phyloP scores from a whole-genome alignment of 2,329 filamentous ascomycete genomes.

The Alternaria ventricosa region DNA sequence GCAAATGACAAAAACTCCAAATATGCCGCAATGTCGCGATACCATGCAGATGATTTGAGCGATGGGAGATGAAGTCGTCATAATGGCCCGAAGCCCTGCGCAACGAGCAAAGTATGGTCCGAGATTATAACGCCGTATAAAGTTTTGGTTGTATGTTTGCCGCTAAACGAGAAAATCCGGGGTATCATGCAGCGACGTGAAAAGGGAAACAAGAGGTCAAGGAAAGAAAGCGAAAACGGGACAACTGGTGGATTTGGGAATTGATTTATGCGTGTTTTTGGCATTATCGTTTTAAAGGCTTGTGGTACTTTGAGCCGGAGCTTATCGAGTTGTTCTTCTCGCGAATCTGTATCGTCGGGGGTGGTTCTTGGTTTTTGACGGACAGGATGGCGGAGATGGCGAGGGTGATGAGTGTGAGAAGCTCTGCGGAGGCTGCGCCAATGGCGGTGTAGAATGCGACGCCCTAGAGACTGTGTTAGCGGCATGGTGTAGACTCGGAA shows the following conservation, averaged over 20 bases:
- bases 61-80: constrained; percentile 1
- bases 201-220: constrained; percentile 8
- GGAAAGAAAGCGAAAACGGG: background rate
- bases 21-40: constrained; percentile 8
- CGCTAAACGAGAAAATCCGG: constrained; percentile 27
- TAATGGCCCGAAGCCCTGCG: background rate
- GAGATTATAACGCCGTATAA: constrained; percentile 9
- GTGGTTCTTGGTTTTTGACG: constrained; percentile 30
- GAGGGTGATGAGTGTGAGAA: constrained; percentile 42
- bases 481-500: background rate
- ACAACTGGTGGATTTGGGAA: background rate
- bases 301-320: constrained; percentile 25
- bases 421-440: constrained; percentile 40
- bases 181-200: constrained; percentile 36
- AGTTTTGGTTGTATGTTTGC: constrained; percentile 10
- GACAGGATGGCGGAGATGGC: constrained; percentile 38
- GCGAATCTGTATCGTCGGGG: constrained; percentile 32
- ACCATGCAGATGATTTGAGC: constrained; percentile 1
- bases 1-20: constrained; percentile 3
- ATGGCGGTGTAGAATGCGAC: constrained; percentile 47
- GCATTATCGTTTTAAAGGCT: constrained; percentile 21
- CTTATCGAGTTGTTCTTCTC: constrained; percentile 36
- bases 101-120: background rate
- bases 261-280: constrained; percentile 1
- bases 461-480: constrained; percentile 34